A percentile compares a stretch with the other conserved stretches of the same genome.
Evolutionary conservation across 1,284 basidiomycete species (phyloP).

Genomic region (Polyporus tsugae): DNA sequence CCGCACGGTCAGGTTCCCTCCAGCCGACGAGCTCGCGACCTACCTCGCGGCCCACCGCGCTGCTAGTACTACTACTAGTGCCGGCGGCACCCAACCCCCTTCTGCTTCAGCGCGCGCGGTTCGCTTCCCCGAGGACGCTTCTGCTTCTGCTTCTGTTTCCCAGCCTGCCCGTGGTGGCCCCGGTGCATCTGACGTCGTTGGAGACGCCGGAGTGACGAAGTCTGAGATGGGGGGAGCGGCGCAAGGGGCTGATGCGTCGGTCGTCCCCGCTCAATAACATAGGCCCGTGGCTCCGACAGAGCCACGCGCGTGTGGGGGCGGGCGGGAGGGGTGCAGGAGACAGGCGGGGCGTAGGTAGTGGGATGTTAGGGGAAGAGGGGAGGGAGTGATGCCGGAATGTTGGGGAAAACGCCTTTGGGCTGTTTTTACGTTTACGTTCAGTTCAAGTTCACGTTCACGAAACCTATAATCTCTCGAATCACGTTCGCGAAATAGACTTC

Average conservation of each 20-base stretch:
- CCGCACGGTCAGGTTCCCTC: slow-evolving; percentile 22
- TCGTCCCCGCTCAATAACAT: slow-evolving; percentile 48
- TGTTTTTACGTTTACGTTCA: background rate
- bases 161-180: background rate
- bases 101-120: background rate
- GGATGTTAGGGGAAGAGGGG: background rate
- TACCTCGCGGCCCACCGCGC: background rate
- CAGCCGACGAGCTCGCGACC: slow-evolving; percentile 15
- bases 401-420: background rate
- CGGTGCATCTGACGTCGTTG: slow-evolving; percentile 4
- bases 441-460: background rate
- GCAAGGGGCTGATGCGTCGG: slow-evolving; percentile 8
- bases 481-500: background rate
- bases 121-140: background rate
- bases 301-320: slow-evolving; percentile 20
- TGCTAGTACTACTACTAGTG: background rate
- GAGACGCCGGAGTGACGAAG: background rate
- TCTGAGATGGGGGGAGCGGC: background rate
- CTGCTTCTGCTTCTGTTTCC: background rate
- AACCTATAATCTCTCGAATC: background rate
- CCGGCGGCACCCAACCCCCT: slow-evolving; percentile 5
- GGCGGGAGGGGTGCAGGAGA: background rate
- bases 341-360: background rate
- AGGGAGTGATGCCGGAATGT: background rate
- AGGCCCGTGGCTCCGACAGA: slow-evolving; percentile 35